Evolutionary conservation across 2,329 filamentous ascomycete genomes (phyloP).

Genomic region (Purpureocillium lavendulum): DNA sequence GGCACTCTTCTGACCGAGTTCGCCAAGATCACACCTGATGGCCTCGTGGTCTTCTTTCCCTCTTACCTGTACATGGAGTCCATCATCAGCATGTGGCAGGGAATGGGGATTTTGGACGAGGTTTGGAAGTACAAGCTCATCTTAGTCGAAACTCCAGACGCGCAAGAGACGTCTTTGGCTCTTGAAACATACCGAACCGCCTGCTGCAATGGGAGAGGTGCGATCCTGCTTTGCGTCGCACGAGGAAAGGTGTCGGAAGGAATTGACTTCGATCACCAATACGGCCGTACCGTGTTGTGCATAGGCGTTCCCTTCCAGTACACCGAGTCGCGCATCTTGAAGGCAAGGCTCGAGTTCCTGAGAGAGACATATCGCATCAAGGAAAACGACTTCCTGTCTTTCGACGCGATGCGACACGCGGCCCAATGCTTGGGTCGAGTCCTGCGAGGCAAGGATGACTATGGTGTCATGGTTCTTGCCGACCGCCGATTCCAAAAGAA

Average conservation of each 20-base stretch:
- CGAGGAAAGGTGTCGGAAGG: conserved; percentile 96
- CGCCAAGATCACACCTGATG: conserved; percentile 89
- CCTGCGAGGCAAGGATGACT: conserved; percentile 92
- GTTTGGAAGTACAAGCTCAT: conserved; percentile 99
- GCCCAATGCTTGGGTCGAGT: conserved; percentile 95
- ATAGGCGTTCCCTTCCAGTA: conserved; percentile 99
- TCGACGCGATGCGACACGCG: conserved; percentile 98
- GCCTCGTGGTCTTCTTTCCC: conserved; percentile 98
- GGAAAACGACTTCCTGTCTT: conserved; percentile 95
- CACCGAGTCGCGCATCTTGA: conserved; percentile 93
- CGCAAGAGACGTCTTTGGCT: conserved; percentile 91
- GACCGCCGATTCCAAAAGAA: conserved; percentile 93
- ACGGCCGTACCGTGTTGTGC: conserved; percentile 88
- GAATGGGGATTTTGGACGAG: conserved; percentile 93
- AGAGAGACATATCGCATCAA: conserved; percentile 94
- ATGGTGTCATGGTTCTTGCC: conserved; percentile 98
- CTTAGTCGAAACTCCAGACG: conserved; percentile 92
- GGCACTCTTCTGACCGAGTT: conserved; percentile 91
- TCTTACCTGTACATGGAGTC: conserved; percentile 99
- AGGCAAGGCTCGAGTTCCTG: conserved; percentile 91
- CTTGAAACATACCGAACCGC: conserved; percentile 96
- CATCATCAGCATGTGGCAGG: conserved; percentile 98
- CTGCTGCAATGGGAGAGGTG: conserved; percentile 92
- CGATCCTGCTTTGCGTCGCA: conserved; percentile 87
- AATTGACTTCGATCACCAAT: conserved; percentile 99